A percentile compares a stretch with the other conserved stretches of the same genome.
phyloP scores from a whole-genome alignment of 768 basidiomycete genomes.

The Tephrocybe sp. region DNA sequence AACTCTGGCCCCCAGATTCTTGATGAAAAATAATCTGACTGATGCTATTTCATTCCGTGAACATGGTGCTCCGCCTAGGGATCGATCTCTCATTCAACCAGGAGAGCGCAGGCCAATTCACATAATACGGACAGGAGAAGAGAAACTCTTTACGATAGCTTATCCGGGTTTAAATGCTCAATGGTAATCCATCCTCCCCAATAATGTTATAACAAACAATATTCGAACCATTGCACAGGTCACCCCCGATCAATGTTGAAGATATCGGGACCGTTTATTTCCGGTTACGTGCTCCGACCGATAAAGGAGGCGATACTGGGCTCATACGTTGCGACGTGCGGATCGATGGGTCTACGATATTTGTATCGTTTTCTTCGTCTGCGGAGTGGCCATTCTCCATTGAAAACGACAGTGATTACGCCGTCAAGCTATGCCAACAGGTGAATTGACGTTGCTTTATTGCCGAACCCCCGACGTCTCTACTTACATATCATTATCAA shows the following conservation, averaged over 20 bases:
- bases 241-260: constrained; percentile 86
- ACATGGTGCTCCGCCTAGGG: constrained; percentile 68
- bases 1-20: constrained; percentile 85
- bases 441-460: constrained; percentile 50
- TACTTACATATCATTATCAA: constrained; percentile 20
- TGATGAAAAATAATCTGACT: constrained; percentile 78
- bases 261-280: constrained; percentile 85
- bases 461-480: background rate
- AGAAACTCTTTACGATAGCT: constrained; percentile 80
- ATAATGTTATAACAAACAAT: background rate
- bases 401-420: constrained; percentile 82
- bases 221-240: constrained; percentile 48
- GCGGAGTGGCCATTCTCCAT: constrained; percentile 88
- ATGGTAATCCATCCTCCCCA: constrained; percentile 52
- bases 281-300: constrained; percentile 51
- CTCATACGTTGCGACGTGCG: constrained; percentile 76
- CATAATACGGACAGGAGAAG: constrained; percentile 59
- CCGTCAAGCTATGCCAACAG: constrained; percentile 69
- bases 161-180: constrained; percentile 80
- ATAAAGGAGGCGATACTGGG: constrained; percentile 33
- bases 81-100: constrained; percentile 58
- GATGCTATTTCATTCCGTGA: constrained; percentile 80
- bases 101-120: constrained; percentile 70
- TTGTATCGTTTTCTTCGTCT: constrained; percentile 69
- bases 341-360: constrained; percentile 86